Evolutionary conservation across 2,329 filamentous ascomycete species (phyloP).

Genomic region (Colletotrichum australisinense): DNA sequence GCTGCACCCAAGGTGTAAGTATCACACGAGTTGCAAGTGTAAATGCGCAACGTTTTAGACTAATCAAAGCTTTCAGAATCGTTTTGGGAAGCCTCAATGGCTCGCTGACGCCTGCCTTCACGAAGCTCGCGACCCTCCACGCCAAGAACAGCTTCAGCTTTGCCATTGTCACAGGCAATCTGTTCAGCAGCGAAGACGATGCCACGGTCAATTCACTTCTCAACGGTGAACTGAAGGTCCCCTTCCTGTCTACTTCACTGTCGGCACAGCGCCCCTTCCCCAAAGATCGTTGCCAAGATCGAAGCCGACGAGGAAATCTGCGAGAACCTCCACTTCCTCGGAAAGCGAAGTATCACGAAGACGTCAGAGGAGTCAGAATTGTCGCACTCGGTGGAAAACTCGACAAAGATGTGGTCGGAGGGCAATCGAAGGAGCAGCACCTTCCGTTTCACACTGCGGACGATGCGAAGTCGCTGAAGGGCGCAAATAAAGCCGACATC

Average conservation of each 20-base stretch:
- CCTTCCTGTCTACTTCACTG: constrained; percentile 90
- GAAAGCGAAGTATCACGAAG: constrained; percentile 87
- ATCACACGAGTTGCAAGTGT: neutral
- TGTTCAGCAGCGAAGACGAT: constrained; percentile 76
- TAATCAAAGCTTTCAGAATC: constrained; percentile 62
- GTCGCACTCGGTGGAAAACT: constrained; percentile 85
- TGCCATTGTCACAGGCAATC: constrained; percentile 84
- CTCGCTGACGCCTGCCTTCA: constrained; percentile 78
- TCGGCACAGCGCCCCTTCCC: constrained; percentile 81
- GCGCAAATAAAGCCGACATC: constrained; percentile 85
- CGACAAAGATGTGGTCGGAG: constrained; percentile 69
- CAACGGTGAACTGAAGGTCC: constrained; percentile 76
- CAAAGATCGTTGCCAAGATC: constrained; percentile 77
- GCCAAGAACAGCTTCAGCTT: constrained; percentile 90
- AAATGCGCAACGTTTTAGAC: neutral
- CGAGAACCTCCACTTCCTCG: constrained; percentile 90
- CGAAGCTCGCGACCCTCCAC: constrained; percentile 84
- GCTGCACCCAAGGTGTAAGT: constrained; percentile 61
- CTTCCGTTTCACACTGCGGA: constrained; percentile 81
- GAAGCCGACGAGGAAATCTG: constrained; percentile 81
- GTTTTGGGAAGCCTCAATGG: constrained; percentile 88
- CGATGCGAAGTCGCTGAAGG: constrained; percentile 80
- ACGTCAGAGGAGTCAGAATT: constrained; percentile 88
- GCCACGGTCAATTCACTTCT: constrained; percentile 73
- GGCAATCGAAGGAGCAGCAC: constrained; percentile 77